Percentiles rank a stretch among this genome's conserved stretches.
Evolutionary conservation across 2,329 filamentous ascomycete species (phyloP).

Genomic region (Trichoderma afroharzianum): DNA sequence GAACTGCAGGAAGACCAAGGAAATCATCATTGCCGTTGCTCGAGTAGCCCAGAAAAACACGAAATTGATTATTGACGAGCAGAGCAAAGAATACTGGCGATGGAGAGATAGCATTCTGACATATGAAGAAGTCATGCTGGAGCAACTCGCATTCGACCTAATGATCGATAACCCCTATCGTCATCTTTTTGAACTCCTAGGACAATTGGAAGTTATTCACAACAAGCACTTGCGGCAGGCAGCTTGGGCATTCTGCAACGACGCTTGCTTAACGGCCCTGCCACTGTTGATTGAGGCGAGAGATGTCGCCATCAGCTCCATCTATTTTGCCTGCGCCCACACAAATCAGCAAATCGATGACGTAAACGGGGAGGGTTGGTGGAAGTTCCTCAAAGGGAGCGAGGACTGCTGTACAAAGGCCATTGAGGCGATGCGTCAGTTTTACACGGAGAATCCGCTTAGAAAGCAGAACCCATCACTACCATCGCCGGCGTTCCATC

Average conservation of each 20-base stretch:
- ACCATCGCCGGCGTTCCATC: slow-evolving; percentile 52
- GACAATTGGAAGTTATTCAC: slow-evolving; percentile 68
- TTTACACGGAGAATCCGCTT: slow-evolving; percentile 62
- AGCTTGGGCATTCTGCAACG: slow-evolving; percentile 92
- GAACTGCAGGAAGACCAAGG: slow-evolving; percentile 92
- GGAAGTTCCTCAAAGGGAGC: slow-evolving; percentile 71
- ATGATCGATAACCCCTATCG: slow-evolving; percentile 86
- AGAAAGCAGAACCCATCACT: slow-evolving; percentile 53
- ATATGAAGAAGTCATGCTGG: slow-evolving; percentile 89
- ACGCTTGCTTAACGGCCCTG: slow-evolving; percentile 78
- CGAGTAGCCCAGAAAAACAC: slow-evolving; percentile 94
- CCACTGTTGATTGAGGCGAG: slow-evolving; percentile 76
- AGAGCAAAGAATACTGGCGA: slow-evolving; percentile 97
- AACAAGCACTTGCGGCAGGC: slow-evolving; percentile 80
- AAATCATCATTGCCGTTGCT: slow-evolving; percentile 88
- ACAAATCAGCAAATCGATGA: slow-evolving; percentile 74
- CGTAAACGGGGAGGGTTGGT: slow-evolving; percentile 76
- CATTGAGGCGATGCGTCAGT: slow-evolving; percentile 71
- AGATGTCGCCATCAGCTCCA: slow-evolving; percentile 77
- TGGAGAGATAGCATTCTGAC: slow-evolving; percentile 93
- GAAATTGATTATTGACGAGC: slow-evolving; percentile 86
- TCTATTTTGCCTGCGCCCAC: slow-evolving; percentile 82
- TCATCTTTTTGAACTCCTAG: slow-evolving; percentile 76
- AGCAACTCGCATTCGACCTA: slow-evolving; percentile 89
- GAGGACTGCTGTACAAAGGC: slow-evolving; percentile 67